Percentiles rank a stretch among this genome's conserved stretches.
phyloP scores from a whole-genome alignment of 2,329 filamentous ascomycete species.

The Aspergillus niger region DNA sequence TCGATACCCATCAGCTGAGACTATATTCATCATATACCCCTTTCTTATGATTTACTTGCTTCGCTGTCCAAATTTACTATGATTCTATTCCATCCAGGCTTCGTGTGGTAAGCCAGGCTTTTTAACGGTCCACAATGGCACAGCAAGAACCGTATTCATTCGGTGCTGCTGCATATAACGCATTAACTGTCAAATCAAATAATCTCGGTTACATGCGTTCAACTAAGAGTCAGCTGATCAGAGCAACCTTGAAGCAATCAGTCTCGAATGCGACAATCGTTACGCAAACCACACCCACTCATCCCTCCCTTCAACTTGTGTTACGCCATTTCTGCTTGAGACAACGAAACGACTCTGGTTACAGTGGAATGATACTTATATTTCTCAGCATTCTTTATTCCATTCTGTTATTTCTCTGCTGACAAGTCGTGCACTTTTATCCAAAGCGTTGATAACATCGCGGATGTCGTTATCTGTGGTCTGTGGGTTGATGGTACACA shows the following conservation, averaged over 20 bases:
- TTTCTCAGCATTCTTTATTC: neutral
- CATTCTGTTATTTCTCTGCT: neutral
- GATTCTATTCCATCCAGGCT: no score
- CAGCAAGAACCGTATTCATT: no score
- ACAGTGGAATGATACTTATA: neutral
- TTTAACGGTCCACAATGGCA: no score
- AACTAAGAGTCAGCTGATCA: neutral
- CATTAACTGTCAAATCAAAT: neutral
- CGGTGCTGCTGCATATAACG: no score
- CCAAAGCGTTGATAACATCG: neutral
- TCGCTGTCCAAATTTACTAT: no score
- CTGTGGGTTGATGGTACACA: conserved; percentile 10
- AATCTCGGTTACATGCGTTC: neutral
- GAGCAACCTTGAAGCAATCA: neutral
- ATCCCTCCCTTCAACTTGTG: no score
- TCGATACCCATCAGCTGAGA: neutral
- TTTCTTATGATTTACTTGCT: no score
- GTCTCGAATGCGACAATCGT: neutral
- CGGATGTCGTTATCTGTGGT: conserved; percentile 5
- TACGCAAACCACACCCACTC: neutral
- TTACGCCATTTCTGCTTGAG: no score
- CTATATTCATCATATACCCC: neutral
- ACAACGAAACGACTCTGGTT: neutral
- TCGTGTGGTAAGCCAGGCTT: no score
- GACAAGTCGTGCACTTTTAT: neutral